A percentile compares a stretch with the other conserved stretches of the same genome.
phyloP scores from a whole-genome alignment of 306 rosid genomes.

The Ziziphus jujuba region DNA sequence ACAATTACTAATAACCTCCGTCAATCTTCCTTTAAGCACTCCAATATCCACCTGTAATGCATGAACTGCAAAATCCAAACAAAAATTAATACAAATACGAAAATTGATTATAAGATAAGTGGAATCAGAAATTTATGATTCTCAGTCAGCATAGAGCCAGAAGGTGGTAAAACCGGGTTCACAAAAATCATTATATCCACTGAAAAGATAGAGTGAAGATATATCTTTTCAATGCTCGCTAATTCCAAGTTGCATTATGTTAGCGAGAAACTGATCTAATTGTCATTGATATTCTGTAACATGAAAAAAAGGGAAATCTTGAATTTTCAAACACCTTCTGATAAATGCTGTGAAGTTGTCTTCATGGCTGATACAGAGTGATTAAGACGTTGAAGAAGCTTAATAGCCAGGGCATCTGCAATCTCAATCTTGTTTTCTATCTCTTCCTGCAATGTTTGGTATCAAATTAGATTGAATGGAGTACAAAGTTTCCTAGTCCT shows the following conservation, averaged over 20 bases:
- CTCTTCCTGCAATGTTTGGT: slow-evolving; percentile 62
- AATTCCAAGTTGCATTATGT: too few species aligned
- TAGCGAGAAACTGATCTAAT: too few species aligned
- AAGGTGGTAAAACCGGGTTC: background rate
- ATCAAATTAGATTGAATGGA: slow-evolving; percentile 23
- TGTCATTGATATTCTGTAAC: too few species aligned
- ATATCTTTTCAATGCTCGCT: too few species aligned
- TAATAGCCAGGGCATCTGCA: slow-evolving; percentile 78
- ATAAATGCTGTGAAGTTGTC: slow-evolving; percentile 76
- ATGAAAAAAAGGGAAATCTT: background rate
- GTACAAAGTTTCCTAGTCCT: background rate
- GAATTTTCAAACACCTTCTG: slow-evolving; percentile 61
- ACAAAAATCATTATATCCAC: too few species aligned
- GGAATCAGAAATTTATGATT: background rate
- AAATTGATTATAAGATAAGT: slow-evolving; percentile 4
- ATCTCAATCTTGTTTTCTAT: slow-evolving; percentile 81
- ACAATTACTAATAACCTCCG: slow-evolving; percentile 85
- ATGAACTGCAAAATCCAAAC: slow-evolving; percentile 53
- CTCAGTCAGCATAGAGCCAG: background rate
- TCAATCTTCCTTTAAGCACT: slow-evolving; percentile 90
- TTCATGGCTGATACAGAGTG: slow-evolving; percentile 75
- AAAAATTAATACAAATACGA: slow-evolving; percentile 22
- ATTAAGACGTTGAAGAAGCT: slow-evolving; percentile 84
- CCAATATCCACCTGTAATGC: slow-evolving; percentile 88
- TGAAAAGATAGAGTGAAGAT: too few species aligned